A percentile compares a stretch with the other conserved stretches of the same genome.
phyloP scores from a whole-genome alignment of 768 basidiomycete genomes.

The Termitomyces sp. region DNA sequence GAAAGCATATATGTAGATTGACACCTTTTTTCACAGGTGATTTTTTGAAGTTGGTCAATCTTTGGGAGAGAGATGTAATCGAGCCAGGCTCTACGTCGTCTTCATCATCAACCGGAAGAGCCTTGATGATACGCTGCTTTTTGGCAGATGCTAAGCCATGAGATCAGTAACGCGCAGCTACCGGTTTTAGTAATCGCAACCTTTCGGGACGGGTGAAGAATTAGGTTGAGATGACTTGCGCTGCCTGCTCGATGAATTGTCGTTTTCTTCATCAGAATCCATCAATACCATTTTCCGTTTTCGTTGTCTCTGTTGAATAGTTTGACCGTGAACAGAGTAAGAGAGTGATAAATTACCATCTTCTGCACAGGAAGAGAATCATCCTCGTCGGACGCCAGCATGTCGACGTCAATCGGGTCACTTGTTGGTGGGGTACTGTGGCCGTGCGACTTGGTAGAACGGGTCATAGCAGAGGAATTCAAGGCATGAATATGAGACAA shows the following conservation, averaged over 20 bases:
- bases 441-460: conserved; percentile 41
- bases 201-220: conserved; percentile 37
- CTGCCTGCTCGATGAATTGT: conserved; percentile 16
- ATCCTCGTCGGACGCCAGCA: conserved; percentile 51
- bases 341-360: conserved; percentile 4
- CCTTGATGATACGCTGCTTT: conserved; percentile 53
- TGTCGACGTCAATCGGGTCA: conserved; percentile 73
- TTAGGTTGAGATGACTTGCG: conserved; percentile 22
- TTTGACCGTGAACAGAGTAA: neutral
- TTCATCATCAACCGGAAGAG: conserved; percentile 45
- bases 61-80: conserved; percentile 48
- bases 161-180: neutral
- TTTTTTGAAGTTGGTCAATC: conserved; percentile 62
- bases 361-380: conserved; percentile 22
- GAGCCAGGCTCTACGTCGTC: conserved; percentile 39
- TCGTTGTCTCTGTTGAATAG: conserved; percentile 26
- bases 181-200: conserved; percentile 13
- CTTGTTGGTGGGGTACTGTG: conserved; percentile 74
- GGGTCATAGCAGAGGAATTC: conserved; percentile 35
- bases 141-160: conserved; percentile 38
- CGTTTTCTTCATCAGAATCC: conserved; percentile 60
- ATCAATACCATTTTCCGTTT: conserved; percentile 69
- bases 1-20: conserved; percentile 8
- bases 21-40: conserved; percentile 52
- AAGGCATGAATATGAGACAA: conserved; percentile 20